Evolutionary conservation across 2,329 filamentous ascomycete species (phyloP), one percentile per base, ranked within the genome.

Genomic region (Penicillium sp.): DNA sequence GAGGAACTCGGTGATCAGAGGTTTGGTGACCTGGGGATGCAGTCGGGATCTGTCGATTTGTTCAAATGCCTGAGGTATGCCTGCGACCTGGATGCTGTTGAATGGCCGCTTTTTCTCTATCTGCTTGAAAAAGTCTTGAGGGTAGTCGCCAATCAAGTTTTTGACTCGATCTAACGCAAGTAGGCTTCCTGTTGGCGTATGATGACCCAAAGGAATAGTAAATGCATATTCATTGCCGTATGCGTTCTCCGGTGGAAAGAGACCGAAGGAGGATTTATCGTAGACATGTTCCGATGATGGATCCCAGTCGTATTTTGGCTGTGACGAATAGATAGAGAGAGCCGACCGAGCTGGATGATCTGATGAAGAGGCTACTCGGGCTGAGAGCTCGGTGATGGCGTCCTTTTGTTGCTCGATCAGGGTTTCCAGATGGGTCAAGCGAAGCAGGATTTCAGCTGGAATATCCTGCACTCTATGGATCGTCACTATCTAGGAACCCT

Each of bases 111-210:
- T 58, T n/a, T 50, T 57, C 25, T 63, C 62, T 27, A 63, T 51
- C 6, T 54, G 53, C 27, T 57, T 40, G 19, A 64, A 64, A 38
- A 62, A 63, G 33, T 63, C 61, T 45, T 63, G 56, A n/a, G 62
- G 55, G 31, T 63, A 63, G 40, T 62, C 54, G 25, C 62, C 62
- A 17, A 64, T 54, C 6, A 63, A 50, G 4, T 50, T 53, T 15
- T 57, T 63, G 4, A 64, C 55, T 42, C 42, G 55, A 13, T 61
- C 62, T 5, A 64, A 54, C 4, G 42, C 42, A 21, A 64, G 42
- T 9, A 64, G 37, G 12, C 58, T 63, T 17, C 54, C 62, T 2
- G 62, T 62, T 17, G 61, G 62, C 0, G 61, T 62, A 29, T 61
- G 56, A 21, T 64, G 57, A 0, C 52, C 54, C 19, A 55, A 29